Percentiles rank a stretch among this genome's conserved stretches.
Evolutionary conservation across 2,329 filamentous ascomycete genomes (phyloP).

Genomic region (Sporothrix variecibatus): DNA sequence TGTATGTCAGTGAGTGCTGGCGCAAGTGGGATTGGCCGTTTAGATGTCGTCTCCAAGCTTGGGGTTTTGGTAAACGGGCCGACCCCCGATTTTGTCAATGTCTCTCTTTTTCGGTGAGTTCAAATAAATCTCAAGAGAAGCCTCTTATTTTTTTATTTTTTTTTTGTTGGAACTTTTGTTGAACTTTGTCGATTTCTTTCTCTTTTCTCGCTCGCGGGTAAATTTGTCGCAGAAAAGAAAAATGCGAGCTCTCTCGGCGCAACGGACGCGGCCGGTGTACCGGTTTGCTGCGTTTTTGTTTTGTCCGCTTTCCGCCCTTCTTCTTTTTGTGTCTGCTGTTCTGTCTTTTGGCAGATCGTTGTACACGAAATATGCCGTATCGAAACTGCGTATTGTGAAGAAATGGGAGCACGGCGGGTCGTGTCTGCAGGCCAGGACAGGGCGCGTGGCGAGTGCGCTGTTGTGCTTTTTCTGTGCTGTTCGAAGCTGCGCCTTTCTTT

Average conservation of each 20-base stretch:
- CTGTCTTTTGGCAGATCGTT: background rate
- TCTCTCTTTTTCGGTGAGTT: background rate
- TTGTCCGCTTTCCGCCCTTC: background rate
- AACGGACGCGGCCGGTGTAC: slow-evolving; percentile 12
- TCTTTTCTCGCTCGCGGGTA: slow-evolving; percentile 1
- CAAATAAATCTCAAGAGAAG: background rate
- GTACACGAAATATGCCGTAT: slow-evolving; percentile 5
- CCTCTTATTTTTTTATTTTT: background rate
- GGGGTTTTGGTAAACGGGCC: background rate
- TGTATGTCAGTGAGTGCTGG: background rate
- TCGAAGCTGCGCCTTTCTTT: background rate
- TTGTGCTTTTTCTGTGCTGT: background rate
- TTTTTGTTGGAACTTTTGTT: background rate
- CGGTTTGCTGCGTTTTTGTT: slow-evolving; percentile 9
- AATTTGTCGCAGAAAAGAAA: slow-evolving; percentile 2
- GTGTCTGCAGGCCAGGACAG: slow-evolving; percentile 14
- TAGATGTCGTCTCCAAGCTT: background rate
- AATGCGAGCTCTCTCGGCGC: slow-evolving; percentile 8
- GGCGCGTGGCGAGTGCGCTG: background rate
- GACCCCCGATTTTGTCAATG: background rate
- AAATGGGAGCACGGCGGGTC: slow-evolving; percentile 1
- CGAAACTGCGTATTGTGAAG: background rate
- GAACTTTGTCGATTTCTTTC: background rate
- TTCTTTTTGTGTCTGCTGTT: background rate
- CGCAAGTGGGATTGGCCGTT: background rate